These are phyloP conservation scores for Citrus unshiu DNA, from an alignment of 345 rosid species.

Conservation along the genomic window DNA sequence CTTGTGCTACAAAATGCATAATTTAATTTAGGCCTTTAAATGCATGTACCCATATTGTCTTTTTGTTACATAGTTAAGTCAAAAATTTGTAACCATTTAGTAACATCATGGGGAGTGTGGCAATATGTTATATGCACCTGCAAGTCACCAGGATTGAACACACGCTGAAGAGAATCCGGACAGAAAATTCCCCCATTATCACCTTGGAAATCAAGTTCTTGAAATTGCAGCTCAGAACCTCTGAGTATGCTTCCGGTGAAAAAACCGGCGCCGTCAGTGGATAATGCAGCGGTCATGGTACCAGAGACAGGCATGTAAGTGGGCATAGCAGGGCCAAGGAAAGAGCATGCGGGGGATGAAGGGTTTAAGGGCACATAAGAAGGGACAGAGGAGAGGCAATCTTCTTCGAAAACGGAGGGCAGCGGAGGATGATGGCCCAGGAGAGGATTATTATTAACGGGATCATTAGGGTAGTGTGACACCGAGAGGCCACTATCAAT, in stretches of 20 bases:
- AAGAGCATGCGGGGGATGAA: constrained; percentile 50
- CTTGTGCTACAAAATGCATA: neutral
- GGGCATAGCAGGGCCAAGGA: constrained; percentile 40
- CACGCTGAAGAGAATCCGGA: constrained; percentile 42
- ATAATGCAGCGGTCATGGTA: constrained; percentile 35
- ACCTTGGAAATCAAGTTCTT: constrained; percentile 53
- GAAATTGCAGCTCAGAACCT: constrained; percentile 48
- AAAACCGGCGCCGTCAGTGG: constrained; percentile 43
- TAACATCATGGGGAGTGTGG: neutral
- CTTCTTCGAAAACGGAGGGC: constrained; percentile 56
- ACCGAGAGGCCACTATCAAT: constrained; percentile 27
- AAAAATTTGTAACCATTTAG: neutral
- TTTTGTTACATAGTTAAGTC: too few species aligned
- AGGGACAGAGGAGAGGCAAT: constrained; percentile 73
- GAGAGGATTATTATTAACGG: constrained; percentile 17
- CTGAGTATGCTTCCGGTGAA: constrained; percentile 35
- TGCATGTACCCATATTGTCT: too few species aligned
- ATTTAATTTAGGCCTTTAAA: too few species aligned
- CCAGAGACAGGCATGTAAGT: constrained; percentile 33
- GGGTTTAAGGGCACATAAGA: constrained; percentile 56
- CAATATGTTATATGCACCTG: constrained; percentile 43
- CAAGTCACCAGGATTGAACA: constrained; percentile 49
- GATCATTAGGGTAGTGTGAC: constrained; percentile 26
- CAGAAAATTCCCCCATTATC: constrained; percentile 63
- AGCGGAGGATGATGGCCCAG: constrained; percentile 39